Evolutionary conservation across 257 asterid species (phyloP).

Genomic region (Salvia rosmarinus): DNA sequence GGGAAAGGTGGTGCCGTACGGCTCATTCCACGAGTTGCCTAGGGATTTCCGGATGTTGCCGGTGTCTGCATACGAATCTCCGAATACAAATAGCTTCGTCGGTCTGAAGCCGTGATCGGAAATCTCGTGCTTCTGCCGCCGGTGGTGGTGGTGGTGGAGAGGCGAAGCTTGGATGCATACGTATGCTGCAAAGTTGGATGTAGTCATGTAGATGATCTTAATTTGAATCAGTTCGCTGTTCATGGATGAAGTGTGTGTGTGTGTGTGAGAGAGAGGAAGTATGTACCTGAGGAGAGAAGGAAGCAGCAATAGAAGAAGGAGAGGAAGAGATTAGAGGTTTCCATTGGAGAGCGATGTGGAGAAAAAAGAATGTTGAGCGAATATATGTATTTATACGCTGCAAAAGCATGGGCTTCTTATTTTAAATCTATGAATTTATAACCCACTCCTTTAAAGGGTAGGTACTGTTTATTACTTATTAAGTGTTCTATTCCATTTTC

Average conservation of each 20-base stretch:
- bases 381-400: constrained; percentile 12
- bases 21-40: constrained; percentile 71
- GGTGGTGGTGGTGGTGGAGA: constrained; percentile 33
- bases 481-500: not conserved
- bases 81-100: constrained; percentile 80
- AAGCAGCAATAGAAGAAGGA: constrained; percentile 40
- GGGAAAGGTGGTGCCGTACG: constrained; percentile 87
- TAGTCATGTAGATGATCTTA: not conserved
- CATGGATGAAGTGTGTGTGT: too few species aligned
- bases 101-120: constrained; percentile 38
- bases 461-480: too few species aligned
- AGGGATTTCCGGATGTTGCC: constrained; percentile 64
- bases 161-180: constrained; percentile 32
- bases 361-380: not conserved
- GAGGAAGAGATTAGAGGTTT: constrained; percentile 37
- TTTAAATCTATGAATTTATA: not conserved
- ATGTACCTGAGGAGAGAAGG: constrained; percentile 53
- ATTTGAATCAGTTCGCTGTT: not conserved
- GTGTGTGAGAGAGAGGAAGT: not conserved
- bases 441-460: not conserved
- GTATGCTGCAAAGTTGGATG: constrained; percentile 35
- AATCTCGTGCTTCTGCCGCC: constrained; percentile 19
- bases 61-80: constrained; percentile 92
- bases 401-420: constrained; percentile 14
- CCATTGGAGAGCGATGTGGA: constrained; percentile 43